Evolutionary conservation across 148 eudicot species (phyloP).

Genomic region (Vaccinium corymbosum): DNA sequence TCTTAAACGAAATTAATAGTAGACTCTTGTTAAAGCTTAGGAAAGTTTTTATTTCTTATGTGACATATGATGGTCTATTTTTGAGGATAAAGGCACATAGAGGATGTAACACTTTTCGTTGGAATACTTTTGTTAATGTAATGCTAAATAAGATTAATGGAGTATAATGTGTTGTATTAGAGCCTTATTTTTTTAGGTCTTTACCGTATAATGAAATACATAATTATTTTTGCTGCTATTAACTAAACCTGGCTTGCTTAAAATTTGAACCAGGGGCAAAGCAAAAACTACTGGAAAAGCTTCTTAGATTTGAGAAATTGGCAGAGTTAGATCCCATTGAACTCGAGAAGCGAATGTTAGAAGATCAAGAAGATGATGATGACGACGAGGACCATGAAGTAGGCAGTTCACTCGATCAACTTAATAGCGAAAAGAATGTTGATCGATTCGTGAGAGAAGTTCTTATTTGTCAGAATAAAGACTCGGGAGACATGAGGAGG

Average conservation of each 20-base stretch:
- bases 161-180: no score
- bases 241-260: neutral
- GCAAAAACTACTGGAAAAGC: conserved; percentile 61
- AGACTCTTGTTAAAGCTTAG: neutral
- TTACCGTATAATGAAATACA: no score
- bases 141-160: neutral
- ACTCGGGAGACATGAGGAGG: conserved; percentile 46
- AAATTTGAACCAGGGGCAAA: conserved; percentile 48
- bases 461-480: conserved; percentile 18
- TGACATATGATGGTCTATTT: neutral
- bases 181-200: no score
- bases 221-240: neutral
- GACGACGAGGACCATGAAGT: neutral
- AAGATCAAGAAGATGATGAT: conserved; percentile 35
- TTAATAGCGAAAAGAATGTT: conserved; percentile 13
- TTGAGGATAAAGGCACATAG: neutral
- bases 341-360: conserved; percentile 60
- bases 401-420: neutral
- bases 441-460: conserved; percentile 28
- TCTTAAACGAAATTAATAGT: neutral
- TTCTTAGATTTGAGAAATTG: conserved; percentile 63
- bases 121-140: neutral
- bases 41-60: neutral
- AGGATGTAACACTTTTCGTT: neutral
- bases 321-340: conserved; percentile 77